Percentiles rank a stretch among this genome's conserved stretches.
phyloP scores from a whole-genome alignment of 2,329 filamentous ascomycete species.

The Neopestalotiopsis sp. region DNA sequence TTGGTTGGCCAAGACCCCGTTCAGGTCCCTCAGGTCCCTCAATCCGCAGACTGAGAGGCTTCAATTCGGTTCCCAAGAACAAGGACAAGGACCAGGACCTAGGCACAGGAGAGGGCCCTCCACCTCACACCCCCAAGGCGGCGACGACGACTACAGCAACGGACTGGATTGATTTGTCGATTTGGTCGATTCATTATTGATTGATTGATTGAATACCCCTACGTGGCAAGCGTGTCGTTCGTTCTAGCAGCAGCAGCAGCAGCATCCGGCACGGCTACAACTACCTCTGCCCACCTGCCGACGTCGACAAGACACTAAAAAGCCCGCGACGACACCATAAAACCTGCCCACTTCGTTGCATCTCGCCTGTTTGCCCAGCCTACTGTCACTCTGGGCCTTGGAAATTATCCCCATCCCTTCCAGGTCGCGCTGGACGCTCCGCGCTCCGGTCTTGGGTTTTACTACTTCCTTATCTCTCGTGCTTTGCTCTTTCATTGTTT shows the following conservation, averaged over 20 bases:
- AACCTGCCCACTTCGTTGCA: background rate
- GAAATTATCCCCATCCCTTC: background rate
- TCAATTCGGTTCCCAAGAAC: background rate
- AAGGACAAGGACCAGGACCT: background rate
- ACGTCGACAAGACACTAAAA: background rate
- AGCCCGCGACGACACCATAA: background rate
- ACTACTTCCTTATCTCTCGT: background rate
- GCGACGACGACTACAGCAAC: too few relatives aligned
- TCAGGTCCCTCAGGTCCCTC: background rate
- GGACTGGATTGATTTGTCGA: too few relatives aligned
- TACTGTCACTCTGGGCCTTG: background rate
- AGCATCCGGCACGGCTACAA: background rate
- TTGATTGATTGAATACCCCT: too few relatives aligned
- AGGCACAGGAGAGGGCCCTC: background rate
- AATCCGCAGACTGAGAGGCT: background rate
- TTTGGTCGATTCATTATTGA: too few relatives aligned
- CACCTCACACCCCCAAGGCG: too few relatives aligned
- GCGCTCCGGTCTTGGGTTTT: background rate
- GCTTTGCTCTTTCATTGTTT: background rate
- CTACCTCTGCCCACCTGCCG: background rate
- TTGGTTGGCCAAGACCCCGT: background rate
- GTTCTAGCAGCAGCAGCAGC: too few relatives aligned
- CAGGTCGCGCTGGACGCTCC: background rate
- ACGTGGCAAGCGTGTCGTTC: too few relatives aligned
- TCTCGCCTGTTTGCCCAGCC: background rate